A percentile compares a stretch with the other conserved stretches of the same genome.
Evolutionary conservation across 1,139 yeast genomes (phyloP).

Genomic region (Kluyveromyces sp.): DNA sequence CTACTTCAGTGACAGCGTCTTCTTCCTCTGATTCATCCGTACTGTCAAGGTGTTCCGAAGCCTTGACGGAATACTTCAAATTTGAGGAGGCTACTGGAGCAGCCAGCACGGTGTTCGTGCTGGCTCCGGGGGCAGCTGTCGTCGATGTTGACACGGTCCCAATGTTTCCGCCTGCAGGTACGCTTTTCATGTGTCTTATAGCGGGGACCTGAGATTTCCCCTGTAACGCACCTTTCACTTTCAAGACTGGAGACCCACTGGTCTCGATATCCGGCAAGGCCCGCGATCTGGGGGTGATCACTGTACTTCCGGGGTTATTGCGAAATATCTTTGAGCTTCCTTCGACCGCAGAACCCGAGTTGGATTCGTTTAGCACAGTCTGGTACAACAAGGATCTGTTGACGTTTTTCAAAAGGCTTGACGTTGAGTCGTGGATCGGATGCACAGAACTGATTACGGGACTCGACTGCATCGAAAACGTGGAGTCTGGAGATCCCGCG

Average conservation of each 20-base stretch:
- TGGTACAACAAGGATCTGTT: constrained; percentile 26
- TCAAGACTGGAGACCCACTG: constrained; percentile 27
- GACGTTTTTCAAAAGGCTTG: constrained; percentile 23
- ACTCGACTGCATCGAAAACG: constrained; percentile 10
- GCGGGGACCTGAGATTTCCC: constrained; percentile 23
- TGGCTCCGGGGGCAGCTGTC: too few relatives aligned
- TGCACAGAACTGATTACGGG: constrained; percentile 5
- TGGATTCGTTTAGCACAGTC: constrained; percentile 18
- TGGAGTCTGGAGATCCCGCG: constrained; percentile 4
- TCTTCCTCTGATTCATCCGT: constrained; percentile 11
- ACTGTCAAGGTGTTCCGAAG: constrained; percentile 1
- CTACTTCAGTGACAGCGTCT: constrained; percentile 14
- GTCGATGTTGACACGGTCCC: neutral
- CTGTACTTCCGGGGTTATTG: constrained; percentile 14
- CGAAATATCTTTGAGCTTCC: constrained; percentile 14
- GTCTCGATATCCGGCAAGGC: constrained; percentile 24
- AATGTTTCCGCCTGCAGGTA: neutral
- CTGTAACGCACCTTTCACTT: constrained; percentile 23
- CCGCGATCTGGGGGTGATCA: constrained; percentile 30
- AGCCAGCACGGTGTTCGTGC: neutral
- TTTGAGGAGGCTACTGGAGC: constrained; percentile 15
- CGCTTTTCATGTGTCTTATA: constrained; percentile 25
- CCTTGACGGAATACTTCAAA: constrained; percentile 14
- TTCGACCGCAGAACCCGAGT: constrained; percentile 18
- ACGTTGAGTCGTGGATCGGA: constrained; percentile 16